These are phyloP conservation scores for Penicillium sp. DNA, from an alignment of 2,329 filamentous ascomycete genomes.

Conservation along the genomic window DNA sequence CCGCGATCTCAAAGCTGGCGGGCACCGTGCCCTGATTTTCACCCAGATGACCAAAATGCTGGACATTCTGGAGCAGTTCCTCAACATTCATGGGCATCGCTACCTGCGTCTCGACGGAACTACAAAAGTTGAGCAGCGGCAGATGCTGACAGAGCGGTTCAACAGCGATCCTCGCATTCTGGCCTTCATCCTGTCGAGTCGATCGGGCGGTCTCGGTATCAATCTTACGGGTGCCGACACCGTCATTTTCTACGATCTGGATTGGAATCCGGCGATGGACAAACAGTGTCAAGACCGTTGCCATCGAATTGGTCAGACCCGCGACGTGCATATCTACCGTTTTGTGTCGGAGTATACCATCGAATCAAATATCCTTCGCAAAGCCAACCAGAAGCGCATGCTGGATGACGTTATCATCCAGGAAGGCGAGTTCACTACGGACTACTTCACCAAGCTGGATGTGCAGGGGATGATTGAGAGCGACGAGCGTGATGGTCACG, in stretches of 20 bases:
- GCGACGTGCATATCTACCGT: constrained; percentile 96
- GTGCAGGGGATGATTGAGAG: constrained; percentile 67
- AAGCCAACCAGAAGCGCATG: constrained; percentile 96
- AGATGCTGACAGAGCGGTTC: constrained; percentile 93
- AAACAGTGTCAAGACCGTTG: constrained; percentile 98
- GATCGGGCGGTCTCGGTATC: constrained; percentile 91
- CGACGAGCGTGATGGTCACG: constrained; percentile 59
- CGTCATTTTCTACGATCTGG: constrained; percentile 97
- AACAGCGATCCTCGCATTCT: constrained; percentile 91
- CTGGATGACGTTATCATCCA: constrained; percentile 98
- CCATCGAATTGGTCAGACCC: constrained; percentile 94
- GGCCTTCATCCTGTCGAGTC: constrained; percentile 91
- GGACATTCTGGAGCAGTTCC: constrained; percentile 93
- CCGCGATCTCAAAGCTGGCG: constrained; percentile 79
- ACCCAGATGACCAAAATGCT: constrained; percentile 99
- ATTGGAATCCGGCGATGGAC: constrained; percentile 99
- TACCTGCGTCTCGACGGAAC: constrained; percentile 96
- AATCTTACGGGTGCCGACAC: constrained; percentile 96
- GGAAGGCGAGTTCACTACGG: constrained; percentile 95
- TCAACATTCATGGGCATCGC: constrained; percentile 96
- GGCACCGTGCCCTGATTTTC: constrained; percentile 94
- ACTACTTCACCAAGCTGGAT: constrained; percentile 79
- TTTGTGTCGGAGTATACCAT: constrained; percentile 92
- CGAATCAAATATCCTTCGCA: constrained; percentile 94
- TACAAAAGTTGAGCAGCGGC: constrained; percentile 91